Conservation (phyloP, 345 rosid genomes). For the Eucalyptus globulus region DNA sequence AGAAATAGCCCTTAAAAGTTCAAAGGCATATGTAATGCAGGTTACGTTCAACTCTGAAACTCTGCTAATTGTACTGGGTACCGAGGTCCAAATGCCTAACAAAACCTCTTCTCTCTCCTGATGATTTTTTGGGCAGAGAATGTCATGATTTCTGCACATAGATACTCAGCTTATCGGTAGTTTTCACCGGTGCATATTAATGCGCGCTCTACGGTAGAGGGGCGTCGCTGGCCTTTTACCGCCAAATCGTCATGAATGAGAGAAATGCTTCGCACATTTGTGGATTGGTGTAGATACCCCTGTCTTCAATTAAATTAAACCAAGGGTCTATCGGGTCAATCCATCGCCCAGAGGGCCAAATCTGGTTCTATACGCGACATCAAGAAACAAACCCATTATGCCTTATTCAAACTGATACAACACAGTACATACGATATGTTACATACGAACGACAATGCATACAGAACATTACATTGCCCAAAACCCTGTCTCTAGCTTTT, state of each 20-base stretch:
- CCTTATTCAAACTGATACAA: not conserved
- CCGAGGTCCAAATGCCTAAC: not conserved
- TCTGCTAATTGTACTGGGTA: not conserved
- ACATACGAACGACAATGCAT: not conserved
- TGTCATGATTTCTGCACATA: not conserved
- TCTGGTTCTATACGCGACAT: not conserved
- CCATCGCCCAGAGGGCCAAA: not conserved
- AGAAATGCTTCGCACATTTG: not conserved
- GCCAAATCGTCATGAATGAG: not conserved
- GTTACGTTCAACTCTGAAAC: not conserved
- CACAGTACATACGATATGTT: not conserved
- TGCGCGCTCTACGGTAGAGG: not conserved
- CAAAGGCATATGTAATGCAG: not conserved
- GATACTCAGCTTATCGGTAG: not conserved
- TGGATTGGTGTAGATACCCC: not conserved
- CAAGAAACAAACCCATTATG: not conserved
- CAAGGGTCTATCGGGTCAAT: not conserved
- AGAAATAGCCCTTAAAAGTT: not conserved
- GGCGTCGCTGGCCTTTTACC: not conserved
- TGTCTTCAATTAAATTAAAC: not conserved
- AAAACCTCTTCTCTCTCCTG: not conserved
- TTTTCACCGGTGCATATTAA: not conserved
- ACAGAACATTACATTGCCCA: not conserved
- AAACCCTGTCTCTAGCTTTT: not conserved
- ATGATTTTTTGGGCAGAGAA: not conserved